Percentiles rank a stretch among this genome's conserved stretches.
phyloP scores from a whole-genome alignment of 495 filamentous ascomycete species.

The Xylaria castorea region DNA sequence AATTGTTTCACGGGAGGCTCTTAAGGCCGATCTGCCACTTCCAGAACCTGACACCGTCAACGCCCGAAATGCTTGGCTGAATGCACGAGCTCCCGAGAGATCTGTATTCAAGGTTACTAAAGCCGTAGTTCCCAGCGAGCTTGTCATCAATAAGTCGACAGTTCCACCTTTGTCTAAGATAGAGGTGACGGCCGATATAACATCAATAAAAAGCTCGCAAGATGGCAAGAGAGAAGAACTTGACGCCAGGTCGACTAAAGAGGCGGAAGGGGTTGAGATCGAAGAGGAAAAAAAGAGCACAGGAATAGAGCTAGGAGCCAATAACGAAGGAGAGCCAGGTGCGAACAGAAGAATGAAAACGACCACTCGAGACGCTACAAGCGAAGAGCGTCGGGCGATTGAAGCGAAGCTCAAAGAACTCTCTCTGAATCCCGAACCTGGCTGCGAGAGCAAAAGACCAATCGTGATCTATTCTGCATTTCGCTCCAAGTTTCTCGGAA shows the following conservation, averaged over 20 bases:
- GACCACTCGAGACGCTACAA: background rate
- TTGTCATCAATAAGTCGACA: background rate
- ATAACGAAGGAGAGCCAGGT: background rate
- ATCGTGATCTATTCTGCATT: constrained; percentile 13
- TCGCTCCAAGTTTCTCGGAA: constrained; percentile 8
- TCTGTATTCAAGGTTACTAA: background rate
- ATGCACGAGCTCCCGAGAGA: background rate
- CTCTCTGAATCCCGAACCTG: constrained; percentile 1
- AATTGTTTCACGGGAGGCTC: background rate
- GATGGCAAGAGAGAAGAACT: background rate
- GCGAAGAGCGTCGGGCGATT: constrained; percentile 5
- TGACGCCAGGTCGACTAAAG: background rate
- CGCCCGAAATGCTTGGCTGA: background rate
- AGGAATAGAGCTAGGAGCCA: background rate
- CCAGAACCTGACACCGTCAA: background rate
- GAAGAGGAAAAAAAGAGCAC: background rate
- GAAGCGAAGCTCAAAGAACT: constrained; percentile 1
- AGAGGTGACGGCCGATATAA: background rate
- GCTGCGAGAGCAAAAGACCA: background rate
- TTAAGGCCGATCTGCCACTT: background rate
- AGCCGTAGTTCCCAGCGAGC: background rate
- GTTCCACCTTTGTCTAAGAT: background rate
- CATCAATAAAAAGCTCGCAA: background rate
- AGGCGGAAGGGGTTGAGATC: background rate
- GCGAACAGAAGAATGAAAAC: too few species aligned